A percentile compares a stretch with the other conserved stretches of the same genome.
These are phyloP conservation scores for Russula emetica DNA, from an alignment of 768 basidiomycete species.

Conservation along the genomic window DNA sequence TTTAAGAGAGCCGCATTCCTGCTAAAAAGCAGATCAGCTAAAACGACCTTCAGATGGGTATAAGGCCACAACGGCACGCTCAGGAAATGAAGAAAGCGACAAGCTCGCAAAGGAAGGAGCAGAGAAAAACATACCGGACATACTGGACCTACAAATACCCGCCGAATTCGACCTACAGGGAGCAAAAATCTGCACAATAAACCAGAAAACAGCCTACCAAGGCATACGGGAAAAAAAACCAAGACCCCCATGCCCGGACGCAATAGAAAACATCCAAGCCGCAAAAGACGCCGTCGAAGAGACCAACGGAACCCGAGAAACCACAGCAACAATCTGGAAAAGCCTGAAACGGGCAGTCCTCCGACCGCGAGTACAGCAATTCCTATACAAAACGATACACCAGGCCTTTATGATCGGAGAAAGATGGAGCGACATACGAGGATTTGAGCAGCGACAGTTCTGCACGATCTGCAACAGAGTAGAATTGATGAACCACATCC, in stretches of 20 bases:
- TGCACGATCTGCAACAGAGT: too few relatives aligned
- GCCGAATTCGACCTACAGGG: neutral
- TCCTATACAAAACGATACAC: too few relatives aligned
- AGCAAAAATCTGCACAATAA: neutral
- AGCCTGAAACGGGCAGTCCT: too few relatives aligned
- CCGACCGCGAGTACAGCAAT: too few relatives aligned
- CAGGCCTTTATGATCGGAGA: too few relatives aligned
- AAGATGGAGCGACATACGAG: too few relatives aligned
- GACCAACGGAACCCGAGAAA: too few relatives aligned
- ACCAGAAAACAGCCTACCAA: neutral
- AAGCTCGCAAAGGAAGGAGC: neutral
- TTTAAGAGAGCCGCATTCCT: neutral
- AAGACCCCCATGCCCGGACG: too few relatives aligned
- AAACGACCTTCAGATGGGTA: neutral
- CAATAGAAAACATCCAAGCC: rapidly evolving
- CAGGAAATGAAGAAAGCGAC: neutral
- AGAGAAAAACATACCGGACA: neutral
- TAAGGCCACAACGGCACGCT: neutral
- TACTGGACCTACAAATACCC: neutral
- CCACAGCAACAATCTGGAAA: too few relatives aligned
- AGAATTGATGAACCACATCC: too few relatives aligned
- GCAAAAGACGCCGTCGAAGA: too few relatives aligned
- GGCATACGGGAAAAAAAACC: neutral
- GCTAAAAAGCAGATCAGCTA: neutral
- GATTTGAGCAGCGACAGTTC: too few relatives aligned